Base-by-base conservation (phyloP, 176 grass and related monocot species). In the Canna indica region DNA sequence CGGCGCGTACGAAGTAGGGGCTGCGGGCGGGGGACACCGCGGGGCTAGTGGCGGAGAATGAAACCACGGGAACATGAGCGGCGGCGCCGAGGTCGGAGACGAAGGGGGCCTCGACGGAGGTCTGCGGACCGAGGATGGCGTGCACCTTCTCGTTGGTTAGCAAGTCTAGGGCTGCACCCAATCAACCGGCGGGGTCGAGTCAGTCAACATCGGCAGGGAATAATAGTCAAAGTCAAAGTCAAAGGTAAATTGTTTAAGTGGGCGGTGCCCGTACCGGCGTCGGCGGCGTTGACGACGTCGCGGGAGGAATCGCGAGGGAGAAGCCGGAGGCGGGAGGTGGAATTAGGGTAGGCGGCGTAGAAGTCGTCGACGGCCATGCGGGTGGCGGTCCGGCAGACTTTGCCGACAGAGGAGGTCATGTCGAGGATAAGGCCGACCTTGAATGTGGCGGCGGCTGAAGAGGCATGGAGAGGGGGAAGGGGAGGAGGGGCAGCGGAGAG, bases 21-120 rank as follows among this genome's bases (percentile, higher is more conserved):
- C 48, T 67, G 17, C 13, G 34, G 33, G 54, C 0, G 11, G 68
- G 67, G 16, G 81, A 85, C 58, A 91, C 76, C 24, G 88, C 87
- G 10, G 88, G 84, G 84, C 84, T 88, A 1, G 88, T 90, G 17
- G 88, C 84, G 3, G 88, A 85, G 81, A 87, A 87, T 29, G 84
- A 79, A 16, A 91, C 79, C 15, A 88, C 59, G 33, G 88, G 88
- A 75, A 91, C 28, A 36, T 77, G 25, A 7, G 47, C 68, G 30
- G 46, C 41, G 45, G 78, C 72, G 52, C 68, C 82, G 30, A 84
- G 71, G 62, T 80, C 79, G 27, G 79, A 75, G 16, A 87, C 82
- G 75, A 91, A 87, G 0, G 75, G 58, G 2, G 81, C 84, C 64
- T 86, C 81, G 24, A 77, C 62, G 15, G 87, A 90, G 18, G 80